A percentile compares a stretch with the other conserved stretches of the same genome.
Conservation (phyloP, 345 rosid genomes). For the Bruguiera sexangula region DNA sequence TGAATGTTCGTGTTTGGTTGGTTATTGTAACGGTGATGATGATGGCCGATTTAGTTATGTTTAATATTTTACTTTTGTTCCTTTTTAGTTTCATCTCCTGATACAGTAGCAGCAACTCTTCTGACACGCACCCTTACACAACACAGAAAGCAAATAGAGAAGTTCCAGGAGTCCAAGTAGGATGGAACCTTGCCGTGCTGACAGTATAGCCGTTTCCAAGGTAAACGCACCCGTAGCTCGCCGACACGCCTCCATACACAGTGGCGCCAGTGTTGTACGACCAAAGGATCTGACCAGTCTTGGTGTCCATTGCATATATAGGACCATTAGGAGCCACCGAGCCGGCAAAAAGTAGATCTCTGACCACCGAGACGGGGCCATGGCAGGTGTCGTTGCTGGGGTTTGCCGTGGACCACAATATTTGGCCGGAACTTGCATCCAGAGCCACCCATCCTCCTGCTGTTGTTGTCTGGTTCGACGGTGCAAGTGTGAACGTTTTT, state of each 20-base stretch:
- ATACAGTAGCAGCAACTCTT: too few relatives aligned
- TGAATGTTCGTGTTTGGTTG: too few relatives aligned
- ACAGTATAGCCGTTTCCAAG: constrained; percentile 38
- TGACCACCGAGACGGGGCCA: constrained; percentile 36
- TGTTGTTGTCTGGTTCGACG: constrained; percentile 34
- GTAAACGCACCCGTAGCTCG: constrained; percentile 41
- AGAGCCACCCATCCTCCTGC: constrained; percentile 47
- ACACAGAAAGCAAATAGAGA: constrained; percentile 39
- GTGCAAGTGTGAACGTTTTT: constrained; percentile 35
- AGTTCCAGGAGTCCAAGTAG: constrained; percentile 44
- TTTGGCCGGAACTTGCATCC: constrained; percentile 37
- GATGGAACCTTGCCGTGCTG: constrained; percentile 30
- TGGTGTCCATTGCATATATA: constrained; percentile 38
- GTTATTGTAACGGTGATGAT: too few relatives aligned
- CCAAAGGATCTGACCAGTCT: constrained; percentile 36
- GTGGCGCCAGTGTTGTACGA: constrained; percentile 42
- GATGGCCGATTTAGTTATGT: too few relatives aligned
- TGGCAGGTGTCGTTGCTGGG: constrained; percentile 42
- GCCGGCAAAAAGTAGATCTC: constrained; percentile 37
- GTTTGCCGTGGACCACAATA: constrained; percentile 36
- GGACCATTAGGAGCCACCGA: constrained; percentile 45
- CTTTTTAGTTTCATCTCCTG: too few relatives aligned
- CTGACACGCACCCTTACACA: too few relatives aligned
- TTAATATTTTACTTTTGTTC: too few relatives aligned
- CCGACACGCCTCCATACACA: constrained; percentile 37